phyloP scores from a whole-genome alignment of 2,329 filamentous ascomycete species.

The Claviceps pazoutovae region DNA sequence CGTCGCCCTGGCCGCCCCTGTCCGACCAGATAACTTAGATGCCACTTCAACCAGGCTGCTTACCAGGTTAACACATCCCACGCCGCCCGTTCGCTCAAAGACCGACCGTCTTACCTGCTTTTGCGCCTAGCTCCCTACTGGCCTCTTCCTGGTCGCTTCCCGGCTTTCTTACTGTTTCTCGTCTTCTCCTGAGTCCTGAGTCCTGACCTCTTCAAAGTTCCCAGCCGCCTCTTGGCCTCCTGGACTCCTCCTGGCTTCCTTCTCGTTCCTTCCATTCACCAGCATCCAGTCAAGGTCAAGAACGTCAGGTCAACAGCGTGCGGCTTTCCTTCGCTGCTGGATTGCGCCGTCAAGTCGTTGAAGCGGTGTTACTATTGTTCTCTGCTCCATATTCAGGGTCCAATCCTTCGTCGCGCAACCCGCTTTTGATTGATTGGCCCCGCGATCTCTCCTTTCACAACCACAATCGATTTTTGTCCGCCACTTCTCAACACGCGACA shows the following conservation, averaged over 20 bases:
- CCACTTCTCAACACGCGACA: slow-evolving; percentile 1
- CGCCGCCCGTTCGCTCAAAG: neutral
- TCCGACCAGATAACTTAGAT: neutral
- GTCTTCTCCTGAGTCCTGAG: neutral
- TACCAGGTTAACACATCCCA: too few species aligned
- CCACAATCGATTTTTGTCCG: slow-evolving; percentile 4
- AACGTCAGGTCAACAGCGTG: neutral
- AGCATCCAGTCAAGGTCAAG: neutral
- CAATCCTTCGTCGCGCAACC: neutral
- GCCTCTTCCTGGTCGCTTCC: too few species aligned
- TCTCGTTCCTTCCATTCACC: neutral
- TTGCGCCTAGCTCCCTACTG: too few species aligned
- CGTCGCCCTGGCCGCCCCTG: neutral
- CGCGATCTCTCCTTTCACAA: slow-evolving; percentile 4
- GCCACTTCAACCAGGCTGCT: neutral
- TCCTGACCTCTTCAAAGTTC: neutral
- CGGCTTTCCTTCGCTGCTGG: neutral
- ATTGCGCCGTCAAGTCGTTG: neutral
- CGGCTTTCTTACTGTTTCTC: too few species aligned
- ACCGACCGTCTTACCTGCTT: neutral
- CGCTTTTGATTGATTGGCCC: slow-evolving; percentile 4
- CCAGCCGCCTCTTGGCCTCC: neutral
- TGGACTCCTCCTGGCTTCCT: neutral
- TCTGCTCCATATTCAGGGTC: neutral
- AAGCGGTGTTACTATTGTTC: slow-evolving; percentile 3